phyloP scores from a whole-genome alignment of 192 early-diverging fungal genomes.

The Coemansia nantahalensis region DNA sequence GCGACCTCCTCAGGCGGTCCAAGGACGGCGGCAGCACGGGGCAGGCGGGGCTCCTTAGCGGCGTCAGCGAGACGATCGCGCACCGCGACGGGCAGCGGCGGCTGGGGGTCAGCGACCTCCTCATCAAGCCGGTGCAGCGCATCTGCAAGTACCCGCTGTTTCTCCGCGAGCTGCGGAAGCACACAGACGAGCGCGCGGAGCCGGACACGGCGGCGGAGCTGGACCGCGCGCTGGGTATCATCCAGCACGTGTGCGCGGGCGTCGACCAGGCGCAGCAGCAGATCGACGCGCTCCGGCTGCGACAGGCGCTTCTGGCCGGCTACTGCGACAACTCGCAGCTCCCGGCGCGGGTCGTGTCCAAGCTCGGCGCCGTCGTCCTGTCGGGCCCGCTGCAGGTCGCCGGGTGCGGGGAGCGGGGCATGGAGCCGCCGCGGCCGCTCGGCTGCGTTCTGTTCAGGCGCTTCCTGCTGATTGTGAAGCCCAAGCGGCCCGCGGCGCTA shows the following conservation, averaged over 20 bases:
- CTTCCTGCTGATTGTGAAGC: conserved; percentile 59
- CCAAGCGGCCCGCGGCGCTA: conserved; percentile 50
- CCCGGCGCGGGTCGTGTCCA: conserved; percentile 30
- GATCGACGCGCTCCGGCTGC: conserved; percentile 25
- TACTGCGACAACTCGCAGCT: conserved; percentile 42
- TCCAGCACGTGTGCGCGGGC: conserved; percentile 27
- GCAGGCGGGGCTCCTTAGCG: conserved; percentile 28
- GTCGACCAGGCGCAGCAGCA: conserved; percentile 42
- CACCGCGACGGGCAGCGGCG: conserved; percentile 15
- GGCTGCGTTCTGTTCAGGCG: conserved; percentile 64
- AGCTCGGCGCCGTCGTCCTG: conserved; percentile 35
- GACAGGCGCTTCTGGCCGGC: conserved; percentile 19
- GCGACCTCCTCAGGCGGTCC: conserved; percentile 24
- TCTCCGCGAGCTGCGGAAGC: conserved; percentile 58
- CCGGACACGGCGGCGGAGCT: conserved; percentile 15
- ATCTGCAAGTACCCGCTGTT: conserved; percentile 91
- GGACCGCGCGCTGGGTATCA: conserved; percentile 14
- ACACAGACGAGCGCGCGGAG: conserved; percentile 43
- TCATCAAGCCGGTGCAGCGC: conserved; percentile 79
- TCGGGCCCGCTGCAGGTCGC: conserved; percentile 40
- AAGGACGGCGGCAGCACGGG: background rate
- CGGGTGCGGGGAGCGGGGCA: conserved; percentile 8
- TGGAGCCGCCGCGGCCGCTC: conserved; percentile 11
- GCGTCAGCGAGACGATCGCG: conserved; percentile 17
- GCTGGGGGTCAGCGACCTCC: conserved; percentile 40